phyloP scores from a whole-genome alignment of 495 filamentous ascomycete species.

The Cryomyces antarcticus region DNA sequence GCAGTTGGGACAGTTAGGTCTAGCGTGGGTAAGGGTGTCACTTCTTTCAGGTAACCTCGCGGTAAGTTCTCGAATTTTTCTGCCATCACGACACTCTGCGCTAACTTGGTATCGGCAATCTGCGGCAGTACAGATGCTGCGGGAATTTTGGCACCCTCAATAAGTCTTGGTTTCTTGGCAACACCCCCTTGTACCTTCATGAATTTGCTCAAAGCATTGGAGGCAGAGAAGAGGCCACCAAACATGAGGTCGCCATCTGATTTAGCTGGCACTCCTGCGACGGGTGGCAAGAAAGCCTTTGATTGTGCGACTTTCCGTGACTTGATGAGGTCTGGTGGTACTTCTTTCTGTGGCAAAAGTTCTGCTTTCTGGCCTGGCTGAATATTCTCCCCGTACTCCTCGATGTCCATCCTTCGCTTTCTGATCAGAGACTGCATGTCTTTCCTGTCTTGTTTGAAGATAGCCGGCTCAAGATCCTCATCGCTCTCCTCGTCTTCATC shows the following conservation, averaged over 20 bases:
- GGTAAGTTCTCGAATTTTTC: too few relatives aligned
- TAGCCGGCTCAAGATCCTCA: slow-evolving; percentile 22
- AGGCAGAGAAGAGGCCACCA: slow-evolving; percentile 13
- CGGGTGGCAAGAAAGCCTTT: background rate
- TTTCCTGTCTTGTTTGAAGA: slow-evolving; percentile 1
- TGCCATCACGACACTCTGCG: background rate
- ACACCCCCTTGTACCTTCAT: slow-evolving; percentile 8
- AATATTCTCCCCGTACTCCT: slow-evolving; percentile 2
- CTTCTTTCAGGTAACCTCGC: background rate
- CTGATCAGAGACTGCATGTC: slow-evolving; percentile 13
- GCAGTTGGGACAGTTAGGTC: background rate
- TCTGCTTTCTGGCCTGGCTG: background rate
- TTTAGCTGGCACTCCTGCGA: background rate
- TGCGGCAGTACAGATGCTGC: too few relatives aligned
- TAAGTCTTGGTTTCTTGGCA: background rate
- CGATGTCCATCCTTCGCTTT: slow-evolving; percentile 15
- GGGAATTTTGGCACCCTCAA: background rate
- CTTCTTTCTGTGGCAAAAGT: background rate
- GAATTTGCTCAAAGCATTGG: slow-evolving; percentile 11
- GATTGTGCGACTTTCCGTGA: background rate
- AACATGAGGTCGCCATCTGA: slow-evolving; percentile 10
- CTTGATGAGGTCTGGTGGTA: background rate
- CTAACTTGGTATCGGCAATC: background rate
- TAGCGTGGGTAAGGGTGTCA: background rate
- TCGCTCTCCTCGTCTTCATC: slow-evolving; percentile 26